These are phyloP conservation scores for Apiotrichum gamsii DNA, from an alignment of 1,284 basidiomycete genomes.

Conservation along the genomic window DNA sequence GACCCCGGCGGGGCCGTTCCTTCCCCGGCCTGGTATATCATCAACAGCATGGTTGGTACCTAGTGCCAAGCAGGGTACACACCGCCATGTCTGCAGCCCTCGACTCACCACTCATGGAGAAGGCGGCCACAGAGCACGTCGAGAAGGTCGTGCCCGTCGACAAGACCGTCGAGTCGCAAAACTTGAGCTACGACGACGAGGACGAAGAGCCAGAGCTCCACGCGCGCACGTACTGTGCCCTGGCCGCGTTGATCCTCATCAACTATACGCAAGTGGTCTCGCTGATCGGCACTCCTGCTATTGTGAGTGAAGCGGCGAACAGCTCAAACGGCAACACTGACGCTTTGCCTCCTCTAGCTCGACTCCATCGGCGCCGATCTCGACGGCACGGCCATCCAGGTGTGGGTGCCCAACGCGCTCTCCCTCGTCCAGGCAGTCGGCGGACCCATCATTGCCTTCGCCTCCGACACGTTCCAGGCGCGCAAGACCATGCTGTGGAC, in stretches of 20 bases:
- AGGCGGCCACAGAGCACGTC: too few relatives aligned
- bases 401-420: constrained; percentile 8
- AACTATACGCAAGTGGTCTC: not conserved
- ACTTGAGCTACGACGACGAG: not conserved
- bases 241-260: not conserved
- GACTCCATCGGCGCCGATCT: not conserved
- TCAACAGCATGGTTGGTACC: too few relatives aligned
- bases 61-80: too few relatives aligned
- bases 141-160: too few relatives aligned
- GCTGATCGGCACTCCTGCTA: not conserved
- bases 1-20: too few relatives aligned
- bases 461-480: constrained; percentile 11
- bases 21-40: too few relatives aligned
- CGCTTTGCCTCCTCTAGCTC: too few relatives aligned
- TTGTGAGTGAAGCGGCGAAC: too few relatives aligned
- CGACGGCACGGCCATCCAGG: not conserved
- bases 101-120: too few relatives aligned
- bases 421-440: constrained; percentile 10
- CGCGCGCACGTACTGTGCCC: not conserved
- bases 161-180: too few relatives aligned
- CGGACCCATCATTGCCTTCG: constrained; percentile 7
- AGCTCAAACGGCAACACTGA: too few relatives aligned
- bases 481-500: constrained; percentile 5
- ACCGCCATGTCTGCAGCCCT: too few relatives aligned
- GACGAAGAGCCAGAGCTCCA: constrained; percentile 1